These are phyloP conservation scores for Penicillium antarcticum DNA, from an alignment of 495 filamentous ascomycete species.

Conservation along the genomic window DNA sequence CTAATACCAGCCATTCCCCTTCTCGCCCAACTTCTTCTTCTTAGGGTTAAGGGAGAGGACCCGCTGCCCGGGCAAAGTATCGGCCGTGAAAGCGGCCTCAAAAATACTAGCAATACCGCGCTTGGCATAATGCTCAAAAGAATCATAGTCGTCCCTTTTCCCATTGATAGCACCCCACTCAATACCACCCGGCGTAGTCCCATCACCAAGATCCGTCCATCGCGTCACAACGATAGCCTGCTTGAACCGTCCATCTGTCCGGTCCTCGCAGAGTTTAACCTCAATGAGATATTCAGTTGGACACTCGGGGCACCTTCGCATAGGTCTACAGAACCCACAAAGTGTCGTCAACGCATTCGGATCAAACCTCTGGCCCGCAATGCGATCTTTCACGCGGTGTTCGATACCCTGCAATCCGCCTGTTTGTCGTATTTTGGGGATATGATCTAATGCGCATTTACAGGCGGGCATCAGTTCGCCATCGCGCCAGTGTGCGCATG, in stretches of 20 bases:
- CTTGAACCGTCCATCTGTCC: constrained; percentile 37
- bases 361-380: constrained; percentile 31
- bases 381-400: constrained; percentile 35
- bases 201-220: constrained; percentile 58
- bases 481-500: constrained; percentile 58
- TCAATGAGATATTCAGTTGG: constrained; percentile 60
- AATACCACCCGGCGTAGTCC: constrained; percentile 32
- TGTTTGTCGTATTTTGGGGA: constrained; percentile 42
- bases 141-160: constrained; percentile 42
- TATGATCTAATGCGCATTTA: constrained; percentile 57
- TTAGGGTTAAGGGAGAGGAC: constrained; percentile 54
- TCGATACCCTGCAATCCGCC: constrained; percentile 38
- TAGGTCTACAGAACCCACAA: constrained; percentile 53
- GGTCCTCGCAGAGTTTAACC: constrained; percentile 52
- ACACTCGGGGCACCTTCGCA: constrained; percentile 57
- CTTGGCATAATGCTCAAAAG: constrained; percentile 47
- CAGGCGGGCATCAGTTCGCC: constrained; percentile 54
- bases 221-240: constrained; percentile 58
- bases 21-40: constrained; percentile 42
- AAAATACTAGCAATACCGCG: constrained; percentile 55
- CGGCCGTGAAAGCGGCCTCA: constrained; percentile 49
- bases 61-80: constrained; percentile 53
- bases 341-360: constrained; percentile 45
- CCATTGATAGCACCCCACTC: constrained; percentile 55
- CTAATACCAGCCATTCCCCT: constrained; percentile 51